Evolutionary conservation across 2,329 filamentous ascomycete genomes (phyloP).

Genomic region (Fusarium sp.): DNA sequence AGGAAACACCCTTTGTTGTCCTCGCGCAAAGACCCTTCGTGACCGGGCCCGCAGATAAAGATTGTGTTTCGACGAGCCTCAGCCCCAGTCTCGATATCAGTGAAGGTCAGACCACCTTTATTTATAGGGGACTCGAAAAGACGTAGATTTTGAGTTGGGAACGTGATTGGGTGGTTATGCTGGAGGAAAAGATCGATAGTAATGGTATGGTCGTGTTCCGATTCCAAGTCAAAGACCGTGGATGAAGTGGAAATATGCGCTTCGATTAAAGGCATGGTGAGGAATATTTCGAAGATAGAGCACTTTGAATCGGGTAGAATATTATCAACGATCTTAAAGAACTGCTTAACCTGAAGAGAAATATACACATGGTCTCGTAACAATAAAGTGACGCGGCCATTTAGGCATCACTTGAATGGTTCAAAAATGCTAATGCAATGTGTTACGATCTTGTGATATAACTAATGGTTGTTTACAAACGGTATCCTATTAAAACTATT

Average conservation of each 20-base stretch:
- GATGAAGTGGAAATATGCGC: background rate
- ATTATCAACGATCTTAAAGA: too few relatives aligned
- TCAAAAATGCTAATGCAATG: too few relatives aligned
- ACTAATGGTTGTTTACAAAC: too few relatives aligned
- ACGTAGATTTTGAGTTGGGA: fast-evolving
- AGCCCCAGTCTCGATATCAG: background rate
- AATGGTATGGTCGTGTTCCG: fast-evolving
- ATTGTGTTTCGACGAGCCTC: background rate
- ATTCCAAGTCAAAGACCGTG: fast-evolving
- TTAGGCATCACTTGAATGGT: too few relatives aligned
- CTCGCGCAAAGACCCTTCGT: background rate
- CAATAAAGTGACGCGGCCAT: too few relatives aligned
- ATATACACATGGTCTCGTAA: too few relatives aligned
- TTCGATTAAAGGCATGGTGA: background rate
- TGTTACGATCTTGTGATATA: too few relatives aligned
- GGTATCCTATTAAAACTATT: too few relatives aligned
- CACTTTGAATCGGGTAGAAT: too few relatives aligned
- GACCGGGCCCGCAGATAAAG: fast-evolving
- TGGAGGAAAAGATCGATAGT: background rate
- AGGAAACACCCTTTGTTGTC: background rate
- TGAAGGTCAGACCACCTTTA: background rate
- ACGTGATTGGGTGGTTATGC: background rate
- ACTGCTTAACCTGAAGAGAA: too few relatives aligned
- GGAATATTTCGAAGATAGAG: too few relatives aligned
- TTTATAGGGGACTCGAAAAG: background rate